These are phyloP conservation scores for Paralagenidium karlingii DNA, from an alignment of 352 stramenopile genomes.

Conservation along the genomic window DNA sequence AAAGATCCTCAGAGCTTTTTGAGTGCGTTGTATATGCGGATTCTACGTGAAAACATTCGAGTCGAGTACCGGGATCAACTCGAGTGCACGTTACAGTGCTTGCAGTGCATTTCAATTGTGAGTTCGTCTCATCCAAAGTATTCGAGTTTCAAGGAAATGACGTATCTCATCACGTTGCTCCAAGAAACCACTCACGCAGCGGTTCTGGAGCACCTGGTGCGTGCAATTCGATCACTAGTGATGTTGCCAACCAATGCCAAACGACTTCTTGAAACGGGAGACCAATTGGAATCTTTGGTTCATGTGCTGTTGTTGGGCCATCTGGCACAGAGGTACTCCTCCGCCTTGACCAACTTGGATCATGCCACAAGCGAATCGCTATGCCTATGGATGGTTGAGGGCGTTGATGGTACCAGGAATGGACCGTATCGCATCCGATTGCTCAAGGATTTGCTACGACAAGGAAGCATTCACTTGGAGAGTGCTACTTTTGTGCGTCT, in stretches of 20 bases:
- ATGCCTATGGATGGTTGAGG: too few species aligned
- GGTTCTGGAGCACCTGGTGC: slow-evolving; percentile 39
- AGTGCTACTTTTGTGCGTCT: too few species aligned
- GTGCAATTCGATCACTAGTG: slow-evolving; percentile 41
- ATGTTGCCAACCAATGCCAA: slow-evolving; percentile 31
- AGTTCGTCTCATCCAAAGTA: slow-evolving; percentile 15
- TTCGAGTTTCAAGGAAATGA: slow-evolving; percentile 52
- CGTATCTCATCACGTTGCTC: slow-evolving; percentile 51
- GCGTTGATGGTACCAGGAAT: too few species aligned
- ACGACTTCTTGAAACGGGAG: slow-evolving; percentile 25
- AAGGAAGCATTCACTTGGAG: too few species aligned
- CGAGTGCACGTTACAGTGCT: slow-evolving; percentile 39
- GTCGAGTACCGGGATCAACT: slow-evolving; percentile 56
- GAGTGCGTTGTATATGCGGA: slow-evolving; percentile 46
- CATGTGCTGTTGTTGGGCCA: slow-evolving; percentile 59
- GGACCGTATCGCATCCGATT: too few species aligned
- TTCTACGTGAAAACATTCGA: slow-evolving; percentile 63
- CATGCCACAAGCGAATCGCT: too few species aligned
- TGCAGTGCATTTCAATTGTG: slow-evolving; percentile 52
- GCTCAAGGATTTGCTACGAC: too few species aligned
- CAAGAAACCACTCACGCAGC: slow-evolving; percentile 40
- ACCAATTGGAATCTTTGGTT: slow-evolving; percentile 32
- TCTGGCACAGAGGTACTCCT: too few species aligned
- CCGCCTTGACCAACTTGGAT: too few species aligned
- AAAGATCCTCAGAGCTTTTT: slow-evolving; percentile 37